Base-by-base conservation (phyloP, 495 filamentous ascomycete genomes). In the Aspergillus carlsbadensis region DNA sequence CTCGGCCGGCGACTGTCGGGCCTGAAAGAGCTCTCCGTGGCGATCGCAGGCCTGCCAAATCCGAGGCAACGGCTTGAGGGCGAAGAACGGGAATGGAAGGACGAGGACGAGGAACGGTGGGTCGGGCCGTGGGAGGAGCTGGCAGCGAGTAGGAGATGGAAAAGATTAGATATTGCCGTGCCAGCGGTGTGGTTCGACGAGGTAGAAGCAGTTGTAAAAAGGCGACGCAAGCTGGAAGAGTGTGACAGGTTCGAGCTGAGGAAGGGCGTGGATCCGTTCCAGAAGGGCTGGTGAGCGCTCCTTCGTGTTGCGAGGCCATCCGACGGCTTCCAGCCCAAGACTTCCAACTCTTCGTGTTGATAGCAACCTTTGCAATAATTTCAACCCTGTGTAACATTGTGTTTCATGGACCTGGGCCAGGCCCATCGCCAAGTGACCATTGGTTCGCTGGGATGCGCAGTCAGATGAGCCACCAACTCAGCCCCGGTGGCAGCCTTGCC, bases 101-200 rank as follows among this genome's bases (percentile, higher is more conserved):
- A 49, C 21, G 24, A 49, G 2, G 24, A 21, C 6, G 57, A 59
- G 26, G 48, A 36, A 44, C 6, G 6, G 5, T 59, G 57, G 57
- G 36, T 59, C 36, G 56, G 29, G 7, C 56, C 56, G 4, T 58
- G 56, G 56, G 56, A 58, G 24, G 22, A 31, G 15, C 29, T 58
- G 40, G 48, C 47, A 11, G 11, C 29, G 15, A 52, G 48, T 34
- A 50, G 56, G n/a, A 11, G 18, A 4, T 58, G 56, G 56, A 58
- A 29, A 29, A 39, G 33, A 8, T 22, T 58, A 14, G 56, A 52
- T 21, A 58, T 58, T 26, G 48, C 41, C 2, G 15, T 58, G 7
- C 56, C 56, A 5, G 47, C 22, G 18, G n/a, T 33, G 1, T 52
- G 56, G 56, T 4, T 47, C 11, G 2, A 10, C 3, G 40, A 58